Conservation (phyloP, 257 asterid genomes). For the Cynanchum wilfordii region DNA sequence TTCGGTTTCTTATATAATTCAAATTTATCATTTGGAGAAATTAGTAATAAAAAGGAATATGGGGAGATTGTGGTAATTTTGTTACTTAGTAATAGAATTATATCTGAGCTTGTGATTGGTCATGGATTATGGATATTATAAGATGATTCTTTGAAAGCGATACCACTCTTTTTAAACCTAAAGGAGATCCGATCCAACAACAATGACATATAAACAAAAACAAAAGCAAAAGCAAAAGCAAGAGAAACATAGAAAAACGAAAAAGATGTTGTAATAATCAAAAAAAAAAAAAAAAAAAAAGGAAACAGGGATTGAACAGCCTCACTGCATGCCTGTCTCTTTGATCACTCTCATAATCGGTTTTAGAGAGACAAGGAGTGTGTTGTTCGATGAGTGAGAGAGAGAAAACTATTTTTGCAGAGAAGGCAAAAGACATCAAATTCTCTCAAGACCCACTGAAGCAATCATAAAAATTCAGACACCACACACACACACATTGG, state of each 20-base stretch:
- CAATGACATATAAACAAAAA: not conserved
- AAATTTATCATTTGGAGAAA: too few relatives aligned
- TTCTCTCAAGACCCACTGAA: constrained; percentile 23
- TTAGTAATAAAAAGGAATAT: not conserved
- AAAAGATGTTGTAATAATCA: too few relatives aligned
- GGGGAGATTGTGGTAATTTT: not conserved
- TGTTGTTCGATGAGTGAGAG: constrained; percentile 11
- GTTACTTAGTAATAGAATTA: not conserved
- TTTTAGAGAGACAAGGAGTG: not conserved
- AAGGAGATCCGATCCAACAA: constrained; percentile 22
- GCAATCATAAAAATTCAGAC: constrained; percentile 17
- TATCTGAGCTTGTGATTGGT: too few relatives aligned
- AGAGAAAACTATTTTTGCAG: constrained; percentile 10
- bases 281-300: constrained; percentile 10
- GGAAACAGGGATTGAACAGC: constrained; percentile 31
- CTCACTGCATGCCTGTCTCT: constrained; percentile 60
- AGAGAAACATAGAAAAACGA: constrained; percentile 22
- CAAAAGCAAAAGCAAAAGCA: constrained; percentile 21
- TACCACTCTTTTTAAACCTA: constrained; percentile 16
- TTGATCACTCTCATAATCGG: constrained; percentile 20
- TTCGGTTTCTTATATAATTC: too few relatives aligned
- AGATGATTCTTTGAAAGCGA: constrained; percentile 11
- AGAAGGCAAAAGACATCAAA: constrained; percentile 1
- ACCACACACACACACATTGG: constrained; percentile 1
- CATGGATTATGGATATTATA: too few relatives aligned